These are phyloP conservation scores for Fraxinus excelsior DNA, from an alignment of 257 asterid species.

Conservation along the genomic window DNA sequence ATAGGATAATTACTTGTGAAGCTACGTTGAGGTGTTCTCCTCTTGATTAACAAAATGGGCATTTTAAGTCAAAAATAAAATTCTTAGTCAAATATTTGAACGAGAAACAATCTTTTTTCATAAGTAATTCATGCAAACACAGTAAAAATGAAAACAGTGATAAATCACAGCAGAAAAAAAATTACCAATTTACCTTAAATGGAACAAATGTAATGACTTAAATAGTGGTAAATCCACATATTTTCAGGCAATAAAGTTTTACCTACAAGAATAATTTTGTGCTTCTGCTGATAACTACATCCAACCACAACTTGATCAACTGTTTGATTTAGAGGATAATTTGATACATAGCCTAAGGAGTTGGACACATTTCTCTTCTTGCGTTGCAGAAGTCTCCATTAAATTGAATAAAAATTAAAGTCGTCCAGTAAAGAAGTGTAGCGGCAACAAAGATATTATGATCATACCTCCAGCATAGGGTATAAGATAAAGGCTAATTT, in stretches of 20 bases:
- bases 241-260: not conserved
- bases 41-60: not conserved
- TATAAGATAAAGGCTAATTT: too few species aligned
- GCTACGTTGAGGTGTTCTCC: not conserved
- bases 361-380: not conserved
- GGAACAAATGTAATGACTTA: not conserved
- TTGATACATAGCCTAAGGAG: not conserved
- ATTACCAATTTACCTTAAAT: too few species aligned
- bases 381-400: not conserved
- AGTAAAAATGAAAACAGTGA: not conserved
- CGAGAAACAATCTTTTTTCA: too few species aligned
- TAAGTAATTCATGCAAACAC: not conserved
- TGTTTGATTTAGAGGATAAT: too few species aligned
- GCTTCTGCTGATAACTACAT: not conserved
- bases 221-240: not conserved
- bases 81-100: not conserved
- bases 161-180: not conserved
- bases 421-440: not conserved
- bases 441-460: too few species aligned
- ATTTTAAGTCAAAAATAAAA: not conserved
- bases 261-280: not conserved
- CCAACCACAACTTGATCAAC: not conserved
- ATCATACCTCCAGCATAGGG: too few species aligned
- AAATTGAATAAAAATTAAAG: not conserved
- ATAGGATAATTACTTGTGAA: conserved; percentile 9